Evolutionary conservation across 139 green algal species (phyloP).

Genomic region (Axilococcus clingmanii): DNA sequence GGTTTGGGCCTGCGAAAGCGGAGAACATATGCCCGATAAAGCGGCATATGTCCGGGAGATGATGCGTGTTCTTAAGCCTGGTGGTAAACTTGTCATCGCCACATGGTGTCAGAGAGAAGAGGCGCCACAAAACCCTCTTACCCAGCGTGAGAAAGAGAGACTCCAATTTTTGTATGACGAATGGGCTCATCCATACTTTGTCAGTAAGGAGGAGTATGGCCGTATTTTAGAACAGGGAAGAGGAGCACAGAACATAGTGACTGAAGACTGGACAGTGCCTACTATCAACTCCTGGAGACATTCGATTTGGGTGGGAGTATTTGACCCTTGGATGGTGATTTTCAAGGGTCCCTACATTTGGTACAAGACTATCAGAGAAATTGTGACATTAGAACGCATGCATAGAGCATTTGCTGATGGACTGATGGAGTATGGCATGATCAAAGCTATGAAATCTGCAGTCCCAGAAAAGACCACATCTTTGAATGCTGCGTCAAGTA

Average conservation of each 20-base stretch:
- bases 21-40: constrained; percentile 99
- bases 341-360: constrained; percentile 65
- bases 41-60: constrained; percentile 88
- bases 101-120: constrained; percentile 92
- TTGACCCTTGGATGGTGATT: constrained; percentile 89
- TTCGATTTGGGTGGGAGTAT: constrained; percentile 86
- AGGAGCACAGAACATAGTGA: constrained; percentile 37
- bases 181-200: constrained; percentile 94
- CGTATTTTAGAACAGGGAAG: constrained; percentile 67
- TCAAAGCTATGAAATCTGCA: constrained; percentile 21
- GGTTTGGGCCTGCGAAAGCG: constrained; percentile 94
- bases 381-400: constrained; percentile 90
- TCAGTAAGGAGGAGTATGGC: constrained; percentile 84
- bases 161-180: constrained; percentile 93
- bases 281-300: constrained; percentile 86
- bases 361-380: constrained; percentile 83
- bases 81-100: constrained; percentile 71
- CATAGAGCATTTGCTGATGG: constrained; percentile 75
- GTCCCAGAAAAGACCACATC: background rate
- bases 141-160: constrained; percentile 52
- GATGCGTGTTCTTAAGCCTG: constrained; percentile 81
- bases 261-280: constrained; percentile 74
- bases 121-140: constrained; percentile 43
- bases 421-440: constrained; percentile 61
- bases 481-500: background rate